Evolutionary conservation across 2,329 filamentous ascomycete species (phyloP).

Genomic region (Epichloe hybrida): DNA sequence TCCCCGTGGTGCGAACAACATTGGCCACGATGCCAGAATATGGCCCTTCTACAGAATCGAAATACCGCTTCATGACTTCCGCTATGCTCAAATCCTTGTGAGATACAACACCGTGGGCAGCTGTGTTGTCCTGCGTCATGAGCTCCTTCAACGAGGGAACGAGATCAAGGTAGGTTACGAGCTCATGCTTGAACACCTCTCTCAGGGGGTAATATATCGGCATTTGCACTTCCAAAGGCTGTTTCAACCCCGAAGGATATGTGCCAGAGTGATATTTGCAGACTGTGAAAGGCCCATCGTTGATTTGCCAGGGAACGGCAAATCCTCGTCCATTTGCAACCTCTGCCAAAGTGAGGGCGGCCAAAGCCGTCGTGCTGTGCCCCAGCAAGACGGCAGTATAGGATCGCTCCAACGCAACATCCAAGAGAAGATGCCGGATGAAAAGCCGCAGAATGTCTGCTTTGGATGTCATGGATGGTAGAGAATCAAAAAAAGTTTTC

Average conservation of each 20-base stretch:
- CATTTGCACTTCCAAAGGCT: slow-evolving; percentile 14
- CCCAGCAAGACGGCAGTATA: slow-evolving; percentile 69
- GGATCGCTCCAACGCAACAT: slow-evolving; percentile 41
- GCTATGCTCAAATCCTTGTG: slow-evolving; percentile 79
- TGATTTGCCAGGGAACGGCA: slow-evolving; percentile 66
- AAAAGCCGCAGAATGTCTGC: slow-evolving; percentile 62
- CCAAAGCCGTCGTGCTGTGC: slow-evolving; percentile 76
- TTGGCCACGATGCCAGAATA: slow-evolving; percentile 91
- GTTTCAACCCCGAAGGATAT: slow-evolving; percentile 7
- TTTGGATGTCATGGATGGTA: slow-evolving; percentile 62
- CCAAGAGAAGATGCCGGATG: slow-evolving; percentile 56
- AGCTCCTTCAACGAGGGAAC: slow-evolving; percentile 38
- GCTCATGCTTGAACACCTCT: slow-evolving; percentile 73
- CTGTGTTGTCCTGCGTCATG: slow-evolving; percentile 24
- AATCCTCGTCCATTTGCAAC: slow-evolving; percentile 86
- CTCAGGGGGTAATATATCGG: slow-evolving; percentile 61
- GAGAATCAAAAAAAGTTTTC: slow-evolving; percentile 35
- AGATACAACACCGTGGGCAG: slow-evolving; percentile 34
- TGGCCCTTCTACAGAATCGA: slow-evolving; percentile 63
- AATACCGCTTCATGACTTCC: slow-evolving; percentile 79
- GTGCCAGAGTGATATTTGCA: slow-evolving; percentile 16
- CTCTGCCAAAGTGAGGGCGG: slow-evolving; percentile 72
- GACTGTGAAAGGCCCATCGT: slow-evolving; percentile 48
- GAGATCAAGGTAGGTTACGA: slow-evolving; percentile 51
- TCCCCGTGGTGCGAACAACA: slow-evolving; percentile 82